These are phyloP conservation scores for Carex sylvatica DNA, from an alignment of 202 grass and related monocot genomes.

Conservation along the genomic window DNA sequence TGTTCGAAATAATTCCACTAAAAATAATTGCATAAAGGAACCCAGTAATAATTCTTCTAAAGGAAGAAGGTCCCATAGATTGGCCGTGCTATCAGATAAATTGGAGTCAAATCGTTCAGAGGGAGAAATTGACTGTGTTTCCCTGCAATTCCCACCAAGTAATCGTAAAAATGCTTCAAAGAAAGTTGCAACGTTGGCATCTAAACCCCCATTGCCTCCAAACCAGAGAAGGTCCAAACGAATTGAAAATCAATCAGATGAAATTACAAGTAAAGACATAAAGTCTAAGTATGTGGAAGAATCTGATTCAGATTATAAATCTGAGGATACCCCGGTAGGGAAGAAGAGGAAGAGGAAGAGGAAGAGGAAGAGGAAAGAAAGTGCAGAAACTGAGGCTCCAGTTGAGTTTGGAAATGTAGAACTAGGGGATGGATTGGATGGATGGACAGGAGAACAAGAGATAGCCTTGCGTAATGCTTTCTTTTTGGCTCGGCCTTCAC, in stretches of 20 bases:
- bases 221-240: conserved; percentile 20
- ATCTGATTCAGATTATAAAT: conserved; percentile 16
- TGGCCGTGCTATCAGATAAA: neutral
- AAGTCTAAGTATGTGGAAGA: conserved; percentile 7
- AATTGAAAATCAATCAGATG: neutral
- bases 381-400: conserved; percentile 23
- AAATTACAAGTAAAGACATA: neutral
- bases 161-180: conserved; percentile 18
- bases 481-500: conserved; percentile 64
- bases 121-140: neutral
- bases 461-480: conserved; percentile 56
- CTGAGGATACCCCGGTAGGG: neutral
- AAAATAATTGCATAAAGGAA: neutral
- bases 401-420: conserved; percentile 16
- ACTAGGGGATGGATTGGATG: conserved; percentile 30
- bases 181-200: neutral
- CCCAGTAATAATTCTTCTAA: neutral
- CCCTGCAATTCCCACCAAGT: neutral
- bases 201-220: neutral
- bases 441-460: conserved; percentile 78
- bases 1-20: conserved; percentile 6
- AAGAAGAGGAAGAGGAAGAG: neutral
- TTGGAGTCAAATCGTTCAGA: neutral
- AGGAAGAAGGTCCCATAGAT: neutral
- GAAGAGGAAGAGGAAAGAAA: conserved; percentile 26